These are phyloP conservation scores for Sonneratia caseolaris DNA, from an alignment of 345 rosid genomes.

Conservation along the genomic window DNA sequence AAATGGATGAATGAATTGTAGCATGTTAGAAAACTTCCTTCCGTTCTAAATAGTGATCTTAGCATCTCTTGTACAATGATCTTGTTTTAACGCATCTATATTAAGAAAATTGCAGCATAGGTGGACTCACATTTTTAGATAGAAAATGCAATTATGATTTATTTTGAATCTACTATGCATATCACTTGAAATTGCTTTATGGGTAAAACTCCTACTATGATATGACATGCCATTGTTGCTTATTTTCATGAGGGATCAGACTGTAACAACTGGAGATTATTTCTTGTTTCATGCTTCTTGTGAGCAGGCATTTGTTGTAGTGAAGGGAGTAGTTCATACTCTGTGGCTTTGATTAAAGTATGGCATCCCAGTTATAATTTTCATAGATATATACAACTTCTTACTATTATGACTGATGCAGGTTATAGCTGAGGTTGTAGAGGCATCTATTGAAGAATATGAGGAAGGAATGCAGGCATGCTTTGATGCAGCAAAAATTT, in stretches of 20 bases:
- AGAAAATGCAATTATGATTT: neutral
- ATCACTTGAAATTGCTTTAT: neutral
- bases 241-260: neutral
- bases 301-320: neutral
- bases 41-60: neutral
- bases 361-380: neutral
- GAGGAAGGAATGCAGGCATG: slow-evolving; percentile 82
- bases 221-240: neutral
- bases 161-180: neutral
- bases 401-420: slow-evolving; percentile 13
- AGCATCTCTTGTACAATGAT: neutral
- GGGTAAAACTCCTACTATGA: neutral
- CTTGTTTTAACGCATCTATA: neutral
- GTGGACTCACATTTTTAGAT: neutral
- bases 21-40: neutral
- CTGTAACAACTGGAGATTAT: neutral
- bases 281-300: neutral
- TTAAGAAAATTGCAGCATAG: neutral
- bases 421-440: slow-evolving; percentile 73
- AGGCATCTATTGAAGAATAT: slow-evolving; percentile 73
- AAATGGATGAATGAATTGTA: neutral
- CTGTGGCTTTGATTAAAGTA: neutral
- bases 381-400: neutral
- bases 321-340: neutral
- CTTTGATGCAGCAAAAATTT: slow-evolving; percentile 60